Base-by-base conservation (phyloP, 2,329 filamentous ascomycete genomes). In the Ophiostoma montium region DNA sequence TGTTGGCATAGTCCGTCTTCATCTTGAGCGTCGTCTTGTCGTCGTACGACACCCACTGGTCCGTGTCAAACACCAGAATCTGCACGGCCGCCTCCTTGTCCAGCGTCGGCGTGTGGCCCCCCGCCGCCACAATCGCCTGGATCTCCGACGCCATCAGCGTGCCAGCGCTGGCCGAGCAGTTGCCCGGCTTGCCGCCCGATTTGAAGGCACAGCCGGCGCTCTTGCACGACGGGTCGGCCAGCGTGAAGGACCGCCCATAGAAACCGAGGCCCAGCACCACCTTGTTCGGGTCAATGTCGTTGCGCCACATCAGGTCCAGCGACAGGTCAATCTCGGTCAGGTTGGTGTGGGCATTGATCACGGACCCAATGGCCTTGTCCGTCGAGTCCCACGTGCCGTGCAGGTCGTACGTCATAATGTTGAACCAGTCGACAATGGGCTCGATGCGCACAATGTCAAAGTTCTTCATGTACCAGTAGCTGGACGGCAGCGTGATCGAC, bases 241-340 rank as follows among this genome's bases (percentile, higher is more conserved):
- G 9, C 2, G 54, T 57, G 39, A 58, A 59, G 16, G 27, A 38
- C n/a, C 47, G 47, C 23, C 47, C 47, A 50, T 75, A 74, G 45
- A 69, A 72, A 3, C 58, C 67, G 3, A 66, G 32, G 1, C 71
- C 71, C 1, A 76, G 49, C 5, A 57, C 59, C 7, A 77, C 59
- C 35, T 70, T 67, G 0, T 51, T 42, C 0, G 71, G 64, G 2
- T 60, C 50, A 16, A 77, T 60, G 27, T 65, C 55, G 30, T 63
- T 66, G 6, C 67, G 61, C 70, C 72, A 75, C 3, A 76, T 57
- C 0, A 75, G 64, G 1, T 72, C 63, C 0, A 73, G 49, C 0
- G 58, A 59, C 0, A 53, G 19, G 2, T 67, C 55, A 31, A 71
- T 70, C 53, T 73, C 69, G 0, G 68, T 70, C 6, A 72, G 43